phyloP scores from a whole-genome alignment of 1,139 yeast genomes.

The Sugiyamaella xylanicola region DNA sequence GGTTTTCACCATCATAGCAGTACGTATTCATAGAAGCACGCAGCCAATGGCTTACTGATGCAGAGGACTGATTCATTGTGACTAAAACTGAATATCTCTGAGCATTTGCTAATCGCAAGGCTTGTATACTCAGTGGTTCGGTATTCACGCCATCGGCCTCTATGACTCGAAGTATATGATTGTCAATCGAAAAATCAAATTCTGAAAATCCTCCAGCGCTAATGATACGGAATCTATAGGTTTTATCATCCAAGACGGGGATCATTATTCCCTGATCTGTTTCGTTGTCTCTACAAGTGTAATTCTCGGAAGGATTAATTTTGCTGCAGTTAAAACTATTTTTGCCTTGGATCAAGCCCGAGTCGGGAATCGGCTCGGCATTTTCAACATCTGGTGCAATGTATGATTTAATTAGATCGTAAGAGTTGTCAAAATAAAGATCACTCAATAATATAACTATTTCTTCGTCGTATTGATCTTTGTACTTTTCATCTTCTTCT shows the following conservation, averaged over 20 bases:
- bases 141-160: constrained; percentile 73
- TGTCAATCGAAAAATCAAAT: constrained; percentile 39
- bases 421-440: constrained; percentile 68
- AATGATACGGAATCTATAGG: constrained; percentile 36
- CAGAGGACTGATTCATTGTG: constrained; percentile 28
- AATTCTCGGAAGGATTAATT: constrained; percentile 47
- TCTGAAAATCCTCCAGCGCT: constrained; percentile 39
- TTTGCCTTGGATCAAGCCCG: constrained; percentile 45
- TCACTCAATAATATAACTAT: constrained; percentile 62
- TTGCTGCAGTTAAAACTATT: constrained; percentile 28
- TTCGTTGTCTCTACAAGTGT: constrained; percentile 18
- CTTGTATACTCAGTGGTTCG: constrained; percentile 57
- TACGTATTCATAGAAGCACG: constrained; percentile 45
- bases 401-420: constrained; percentile 55
- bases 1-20: constrained; percentile 44
- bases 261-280: constrained; percentile 28
- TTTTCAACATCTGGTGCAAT: constrained; percentile 77
- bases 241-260: constrained; percentile 23
- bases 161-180: constrained; percentile 56
- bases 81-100: constrained; percentile 70
- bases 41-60: constrained; percentile 38
- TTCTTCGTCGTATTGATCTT: constrained; percentile 67
- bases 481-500: constrained; percentile 41
- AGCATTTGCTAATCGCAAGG: constrained; percentile 66
- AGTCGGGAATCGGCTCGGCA: constrained; percentile 83